Percentiles rank a stretch among this genome's conserved stretches.
Conservation (phyloP, 192 early-diverging fungal genomes). For the Kappamyces sp. region DNA sequence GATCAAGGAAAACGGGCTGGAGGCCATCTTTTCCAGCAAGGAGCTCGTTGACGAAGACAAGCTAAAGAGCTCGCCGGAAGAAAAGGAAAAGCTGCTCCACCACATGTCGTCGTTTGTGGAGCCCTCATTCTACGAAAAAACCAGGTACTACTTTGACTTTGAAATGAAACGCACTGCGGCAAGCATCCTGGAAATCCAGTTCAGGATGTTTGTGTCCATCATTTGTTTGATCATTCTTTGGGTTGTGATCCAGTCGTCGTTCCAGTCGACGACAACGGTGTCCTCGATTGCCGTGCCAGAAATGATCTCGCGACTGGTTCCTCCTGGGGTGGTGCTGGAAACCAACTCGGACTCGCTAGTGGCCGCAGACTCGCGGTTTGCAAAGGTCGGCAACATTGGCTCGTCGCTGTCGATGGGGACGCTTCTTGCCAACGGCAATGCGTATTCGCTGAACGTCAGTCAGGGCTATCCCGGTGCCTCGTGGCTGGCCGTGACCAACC, state of each 20-base stretch:
- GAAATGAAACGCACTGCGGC: conserved; percentile 2
- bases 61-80: not conserved
- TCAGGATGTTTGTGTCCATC: not conserved
- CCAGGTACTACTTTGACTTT: conserved; percentile 7
- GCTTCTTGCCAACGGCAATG: not conserved
- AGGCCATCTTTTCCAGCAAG: conserved; percentile 9
- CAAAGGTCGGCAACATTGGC: not conserved
- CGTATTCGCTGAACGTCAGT: not conserved
- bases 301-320: not conserved
- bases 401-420: not conserved
- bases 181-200: not conserved
- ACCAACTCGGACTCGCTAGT: conserved; percentile 1
- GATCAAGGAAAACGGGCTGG: conserved; percentile 6
- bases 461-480: conserved; percentile 8
- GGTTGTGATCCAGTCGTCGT: not conserved
- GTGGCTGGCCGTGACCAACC: not conserved
- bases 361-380: not conserved
- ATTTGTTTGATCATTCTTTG: not conserved
- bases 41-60: conserved; percentile 7
- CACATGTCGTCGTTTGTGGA: not conserved
- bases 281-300: not conserved
- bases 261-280: not conserved
- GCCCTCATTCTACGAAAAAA: not conserved
- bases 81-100: not conserved
- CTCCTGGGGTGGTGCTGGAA: conserved; percentile 4